Evolutionary conservation across 345 rosid genomes (phyloP).

Genomic region (Sonneratia alba): DNA sequence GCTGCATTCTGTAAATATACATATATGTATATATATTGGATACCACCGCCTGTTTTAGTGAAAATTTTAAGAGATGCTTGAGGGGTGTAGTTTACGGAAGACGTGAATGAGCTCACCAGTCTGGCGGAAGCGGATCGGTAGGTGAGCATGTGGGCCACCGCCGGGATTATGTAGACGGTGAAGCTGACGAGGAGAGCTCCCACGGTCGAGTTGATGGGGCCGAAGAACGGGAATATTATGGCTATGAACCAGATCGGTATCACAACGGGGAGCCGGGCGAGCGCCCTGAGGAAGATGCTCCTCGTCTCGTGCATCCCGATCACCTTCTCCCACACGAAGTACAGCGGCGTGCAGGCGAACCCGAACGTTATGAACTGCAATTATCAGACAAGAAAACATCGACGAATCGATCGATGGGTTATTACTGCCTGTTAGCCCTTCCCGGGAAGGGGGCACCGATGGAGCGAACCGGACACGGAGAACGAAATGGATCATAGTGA

Average conservation of each 20-base stretch:
- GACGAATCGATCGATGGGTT: too few species aligned
- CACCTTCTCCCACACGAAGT: conserved; percentile 37
- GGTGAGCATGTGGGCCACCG: conserved; percentile 34
- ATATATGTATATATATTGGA: not conserved
- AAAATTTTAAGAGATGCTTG: not conserved
- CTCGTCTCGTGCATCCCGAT: conserved; percentile 29
- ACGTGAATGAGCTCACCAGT: conserved; percentile 17
- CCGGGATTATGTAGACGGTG: conserved; percentile 34
- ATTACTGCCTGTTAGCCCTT: too few species aligned
- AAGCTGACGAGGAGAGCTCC: conserved; percentile 33
- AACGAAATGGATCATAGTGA: too few species aligned
- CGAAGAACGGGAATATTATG: conserved; percentile 32
- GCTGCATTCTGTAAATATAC: not conserved
- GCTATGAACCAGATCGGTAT: conserved; percentile 34
- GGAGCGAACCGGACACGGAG: too few species aligned
- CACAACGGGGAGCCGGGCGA: conserved; percentile 30
- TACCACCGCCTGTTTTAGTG: too few species aligned
- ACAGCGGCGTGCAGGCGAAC: conserved; percentile 32
- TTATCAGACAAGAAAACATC: too few species aligned
- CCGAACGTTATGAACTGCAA: conserved; percentile 34
- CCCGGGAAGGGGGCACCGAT: too few species aligned
- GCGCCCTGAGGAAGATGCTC: conserved; percentile 26
- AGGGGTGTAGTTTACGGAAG: not conserved
- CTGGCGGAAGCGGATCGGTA: conserved; percentile 28
- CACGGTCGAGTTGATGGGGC: conserved; percentile 32